Base-by-base conservation (phyloP, 345 rosid species). In the Eucalyptus lansdowneana region DNA sequence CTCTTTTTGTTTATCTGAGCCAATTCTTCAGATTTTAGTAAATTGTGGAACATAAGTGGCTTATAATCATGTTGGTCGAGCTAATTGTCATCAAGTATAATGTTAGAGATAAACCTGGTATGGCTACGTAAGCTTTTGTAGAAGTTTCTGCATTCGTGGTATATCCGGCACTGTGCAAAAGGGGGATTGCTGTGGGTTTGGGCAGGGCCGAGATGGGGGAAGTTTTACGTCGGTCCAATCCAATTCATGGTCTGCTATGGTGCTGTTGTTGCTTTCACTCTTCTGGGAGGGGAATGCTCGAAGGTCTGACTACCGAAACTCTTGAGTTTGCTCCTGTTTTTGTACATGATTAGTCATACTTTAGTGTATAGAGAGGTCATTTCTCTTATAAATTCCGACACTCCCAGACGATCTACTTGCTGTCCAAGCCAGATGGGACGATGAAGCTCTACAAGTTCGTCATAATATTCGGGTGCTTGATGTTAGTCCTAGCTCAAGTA, bases 221-320 rank as follows among this genome's bases (percentile, higher is more conserved):
- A 88, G 87, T 97, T 93, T 92, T 97, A 86, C 88, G 98, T 97
- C 13, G 98, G 98, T 62, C 99, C 99, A 49, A 92, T 96, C 83
- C 99, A 97, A 83, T 94, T 97, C 93, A 90, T 90, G 91, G 91
- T 90, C 47, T 90, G 91, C 60, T 90, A 90, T 24, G 91, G 91
- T 9, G 97, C 96, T 72, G 98, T 97, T 50, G 95, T 97, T 15
- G 96, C 92, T 40, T 90, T 88, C 87, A 92, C 94, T 3, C 99
- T 97, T 27, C 92, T 97, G 6, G 99, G 99, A 50, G 99, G 99
- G 11, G 97, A 96, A 85, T 94, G 98, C 92, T 91, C 93, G 89
- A 97, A 96, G 96, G 97, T 94, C 17, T 54, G 42, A 45, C 83
- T 34, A 72, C 14, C 14, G 27, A 72, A 72, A 37, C 45, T 37